Evolutionary conservation across 192 early-diverging fungal species (phyloP).

Genomic region (Backusella luteola): DNA sequence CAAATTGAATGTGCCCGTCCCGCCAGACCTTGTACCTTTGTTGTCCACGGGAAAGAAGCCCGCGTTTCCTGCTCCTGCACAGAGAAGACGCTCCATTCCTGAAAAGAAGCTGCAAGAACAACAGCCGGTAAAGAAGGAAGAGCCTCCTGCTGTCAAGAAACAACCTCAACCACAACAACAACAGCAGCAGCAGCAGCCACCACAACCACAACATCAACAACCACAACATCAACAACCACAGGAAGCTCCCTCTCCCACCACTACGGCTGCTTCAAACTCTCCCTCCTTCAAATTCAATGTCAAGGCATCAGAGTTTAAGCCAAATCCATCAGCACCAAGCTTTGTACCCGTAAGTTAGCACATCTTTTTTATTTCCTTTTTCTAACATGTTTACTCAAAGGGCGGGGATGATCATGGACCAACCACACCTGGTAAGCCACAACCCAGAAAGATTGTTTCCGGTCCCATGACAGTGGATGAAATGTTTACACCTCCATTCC

Average conservation of each 20-base stretch:
- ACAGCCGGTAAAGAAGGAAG: conserved; percentile 5
- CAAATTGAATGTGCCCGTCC: conserved; percentile 80
- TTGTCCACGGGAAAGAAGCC: conserved; percentile 53
- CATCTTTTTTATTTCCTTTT: background rate
- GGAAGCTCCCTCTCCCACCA: conserved; percentile 10
- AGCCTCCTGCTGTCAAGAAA: background rate
- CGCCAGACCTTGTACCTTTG: conserved; percentile 78
- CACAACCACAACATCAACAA: background rate
- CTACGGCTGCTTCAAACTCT: conserved; percentile 4
- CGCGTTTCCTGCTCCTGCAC: background rate
- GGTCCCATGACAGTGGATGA: conserved; percentile 28
- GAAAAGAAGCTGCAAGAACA: background rate
- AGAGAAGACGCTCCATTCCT: background rate
- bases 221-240: conserved; percentile 12
- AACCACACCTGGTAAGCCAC: background rate
- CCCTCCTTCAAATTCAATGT: conserved; percentile 64
- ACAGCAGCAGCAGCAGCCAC: conserved; percentile 17
- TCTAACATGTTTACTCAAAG: background rate
- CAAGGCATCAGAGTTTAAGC: conserved; percentile 77
- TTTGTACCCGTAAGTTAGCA: conserved; percentile 63
- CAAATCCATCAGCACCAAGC: conserved; percentile 63
- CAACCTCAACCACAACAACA: background rate
- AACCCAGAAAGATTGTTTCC: background rate
- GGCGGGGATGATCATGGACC: conserved; percentile 13
- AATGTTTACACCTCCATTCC: conserved; percentile 45